Percentiles rank a stretch among this genome's conserved stretches.
These are phyloP conservation scores for Ascochyta clinopodiicola DNA, from an alignment of 2,329 filamentous ascomycete genomes.

Conservation along the genomic window DNA sequence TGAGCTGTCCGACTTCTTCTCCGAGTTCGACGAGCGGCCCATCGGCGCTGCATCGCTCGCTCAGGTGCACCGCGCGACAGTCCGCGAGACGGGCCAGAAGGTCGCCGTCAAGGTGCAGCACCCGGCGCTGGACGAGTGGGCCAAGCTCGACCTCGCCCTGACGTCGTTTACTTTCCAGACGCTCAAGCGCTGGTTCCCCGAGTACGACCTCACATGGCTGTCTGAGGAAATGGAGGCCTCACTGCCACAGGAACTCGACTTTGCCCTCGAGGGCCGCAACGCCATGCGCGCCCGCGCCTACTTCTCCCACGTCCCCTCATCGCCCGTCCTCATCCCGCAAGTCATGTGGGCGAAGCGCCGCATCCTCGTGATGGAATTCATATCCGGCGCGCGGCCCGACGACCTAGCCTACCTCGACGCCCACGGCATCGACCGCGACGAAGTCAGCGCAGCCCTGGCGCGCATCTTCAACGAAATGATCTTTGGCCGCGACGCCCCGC, in stretches of 20 bases:
- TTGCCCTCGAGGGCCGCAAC: constrained; percentile 83
- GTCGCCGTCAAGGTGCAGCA: constrained; percentile 98
- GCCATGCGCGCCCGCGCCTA: constrained; percentile 79
- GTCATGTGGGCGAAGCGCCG: constrained; percentile 89
- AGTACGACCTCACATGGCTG: constrained; percentile 97
- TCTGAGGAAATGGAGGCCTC: constrained; percentile 92
- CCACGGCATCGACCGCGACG: constrained; percentile 89
- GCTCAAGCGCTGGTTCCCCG: constrained; percentile 91
- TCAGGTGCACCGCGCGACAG: constrained; percentile 87
- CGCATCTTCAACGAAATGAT: constrained; percentile 99
- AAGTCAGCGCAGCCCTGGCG: constrained; percentile 89
- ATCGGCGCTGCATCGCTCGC: constrained; percentile 94
- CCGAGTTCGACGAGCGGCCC: constrained; percentile 78
- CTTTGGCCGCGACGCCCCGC: constrained; percentile 83
- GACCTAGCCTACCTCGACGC: constrained; percentile 86
- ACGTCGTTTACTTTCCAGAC: constrained; percentile 90
- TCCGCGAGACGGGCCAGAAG: constrained; percentile 80
- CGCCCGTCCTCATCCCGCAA: constrained; percentile 87
- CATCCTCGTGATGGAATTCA: constrained; percentile 94
- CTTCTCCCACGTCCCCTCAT: constrained; percentile 74
- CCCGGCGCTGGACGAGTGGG: constrained; percentile 87
- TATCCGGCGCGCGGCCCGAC: constrained; percentile 85
- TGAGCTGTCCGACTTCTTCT: constrained; percentile 81
- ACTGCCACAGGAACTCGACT: constrained; percentile 90
- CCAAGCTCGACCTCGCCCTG: constrained; percentile 82